Conservation (phyloP, 345 rosid genomes). For the Eucalyptus pauciflora region DNA sequence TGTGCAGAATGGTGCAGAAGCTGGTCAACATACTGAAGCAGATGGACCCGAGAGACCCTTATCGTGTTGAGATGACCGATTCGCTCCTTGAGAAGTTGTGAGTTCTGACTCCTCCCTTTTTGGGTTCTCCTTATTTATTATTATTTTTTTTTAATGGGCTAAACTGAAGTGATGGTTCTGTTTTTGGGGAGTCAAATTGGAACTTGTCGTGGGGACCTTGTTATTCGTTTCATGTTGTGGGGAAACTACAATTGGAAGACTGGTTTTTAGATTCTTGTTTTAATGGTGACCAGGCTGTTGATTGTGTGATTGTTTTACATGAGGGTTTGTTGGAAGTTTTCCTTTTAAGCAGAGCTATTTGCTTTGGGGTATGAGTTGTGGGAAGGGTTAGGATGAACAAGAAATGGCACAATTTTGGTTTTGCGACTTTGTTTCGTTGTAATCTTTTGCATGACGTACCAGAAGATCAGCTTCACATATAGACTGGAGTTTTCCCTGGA, state of each 20-base stretch:
- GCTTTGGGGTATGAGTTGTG: background rate
- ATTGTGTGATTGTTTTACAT: background rate
- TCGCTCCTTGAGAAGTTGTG: constrained; percentile 78
- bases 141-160: background rate
- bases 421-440: fast-evolving
- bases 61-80: constrained; percentile 81
- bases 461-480: background rate
- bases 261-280: background rate
- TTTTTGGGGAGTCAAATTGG: background rate
- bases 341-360: background rate
- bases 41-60: constrained; percentile 76
- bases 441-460: background rate
- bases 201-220: background rate
- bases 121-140: background rate
- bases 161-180: background rate
- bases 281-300: background rate
- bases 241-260: background rate
- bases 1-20: constrained; percentile 87
- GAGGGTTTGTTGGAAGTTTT: background rate
- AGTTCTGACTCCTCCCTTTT: constrained; percentile 1
- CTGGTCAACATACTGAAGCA: constrained; percentile 69
- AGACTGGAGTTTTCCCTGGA: background rate
- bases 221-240: background rate
- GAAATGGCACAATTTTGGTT: background rate
- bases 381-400: background rate